phyloP scores from a whole-genome alignment of 352 stramenopile species.

The Pythium sp. region DNA sequence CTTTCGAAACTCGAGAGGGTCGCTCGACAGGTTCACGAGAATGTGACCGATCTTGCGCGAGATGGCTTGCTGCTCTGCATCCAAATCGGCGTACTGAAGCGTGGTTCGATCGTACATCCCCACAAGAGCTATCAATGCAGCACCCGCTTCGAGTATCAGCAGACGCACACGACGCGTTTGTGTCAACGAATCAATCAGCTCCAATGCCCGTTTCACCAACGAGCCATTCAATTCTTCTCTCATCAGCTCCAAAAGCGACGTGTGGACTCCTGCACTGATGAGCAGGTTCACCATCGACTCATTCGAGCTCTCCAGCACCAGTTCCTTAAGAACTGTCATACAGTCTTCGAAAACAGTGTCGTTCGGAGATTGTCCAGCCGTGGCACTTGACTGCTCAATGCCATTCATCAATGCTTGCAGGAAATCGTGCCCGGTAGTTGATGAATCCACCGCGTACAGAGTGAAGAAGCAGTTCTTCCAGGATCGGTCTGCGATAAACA shows the following conservation, averaged over 20 bases:
- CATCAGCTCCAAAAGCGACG: conserved; percentile 64
- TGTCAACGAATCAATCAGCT: conserved; percentile 51
- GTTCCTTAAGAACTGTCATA: conserved; percentile 55
- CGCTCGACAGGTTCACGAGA: conserved; percentile 64
- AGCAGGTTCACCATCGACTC: conserved; percentile 61
- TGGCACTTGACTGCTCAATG: conserved; percentile 43
- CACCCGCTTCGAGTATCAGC: conserved; percentile 63
- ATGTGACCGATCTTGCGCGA: conserved; percentile 49
- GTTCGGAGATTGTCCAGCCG: conserved; percentile 20
- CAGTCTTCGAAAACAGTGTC: conserved; percentile 59
- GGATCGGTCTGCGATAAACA: conserved; percentile 56
- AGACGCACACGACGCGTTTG: conserved; percentile 63
- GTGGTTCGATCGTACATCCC: conserved; percentile 49
- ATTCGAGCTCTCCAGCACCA: conserved; percentile 60
- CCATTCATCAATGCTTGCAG: conserved; percentile 57
- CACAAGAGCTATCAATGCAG: conserved; percentile 52
- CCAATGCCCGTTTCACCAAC: conserved; percentile 24
- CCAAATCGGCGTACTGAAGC: conserved; percentile 32
- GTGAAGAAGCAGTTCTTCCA: conserved; percentile 79
- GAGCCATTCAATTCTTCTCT: conserved; percentile 31
- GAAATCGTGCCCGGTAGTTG: conserved; percentile 58
- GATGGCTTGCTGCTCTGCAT: conserved; percentile 36
- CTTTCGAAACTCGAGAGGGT: conserved; percentile 79
- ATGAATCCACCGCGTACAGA: conserved; percentile 64
- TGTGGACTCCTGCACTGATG: conserved; percentile 66